Evolutionary conservation across 768 basidiomycete species (phyloP), one percentile per base, ranked within the genome.

Genomic region (Agaricus sinodeliciosus): DNA sequence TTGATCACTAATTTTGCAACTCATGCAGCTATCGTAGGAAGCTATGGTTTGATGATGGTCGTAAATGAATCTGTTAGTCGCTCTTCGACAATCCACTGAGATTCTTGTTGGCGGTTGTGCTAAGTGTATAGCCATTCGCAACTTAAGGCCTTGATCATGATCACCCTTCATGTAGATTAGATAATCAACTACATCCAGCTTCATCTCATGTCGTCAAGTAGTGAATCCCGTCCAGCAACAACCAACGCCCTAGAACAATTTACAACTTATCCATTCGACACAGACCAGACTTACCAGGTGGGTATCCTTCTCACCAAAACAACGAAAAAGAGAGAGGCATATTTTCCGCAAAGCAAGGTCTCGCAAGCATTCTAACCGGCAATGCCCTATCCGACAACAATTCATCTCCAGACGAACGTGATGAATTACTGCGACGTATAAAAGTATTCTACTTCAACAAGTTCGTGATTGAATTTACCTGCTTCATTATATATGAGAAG

Each of bases 391-490:
- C 69, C 8, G 58, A 61, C n/a, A 61, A 61, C n/a, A 61, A 61
- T 56, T 60, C 62, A 27, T 53, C 73, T 0, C 63, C 70, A 7
- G 72, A 71, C 16, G 69, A 76, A 31, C 66, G 60, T 51, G 74
- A 77, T 12, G 76, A 80, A 22, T 66, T 79, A 27, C 54, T 82
- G 31, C 72, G 78, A 9, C 74, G 74, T 36, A 79, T 80, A 1
- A 72, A 78, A 15, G 73, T 88, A 0, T 90, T 85, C 62, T 90
- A 87, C 67, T 90, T 87, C 66, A 89, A 87, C 53, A 68, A 64
- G 70, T 67, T 70, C 69, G 82, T 80, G 56, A 39, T 58, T 51
- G 27, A 15, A 42, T 49, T 43, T 12, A 18, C 22, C 2, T 22
- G 22, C n/a, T n/a, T n/a, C n/a, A n/a, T 31, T 40, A 12, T 1